Percentiles rank a stretch among this genome's conserved stretches.
Evolutionary conservation across 352 stramenopile species (phyloP).

Genomic region (Thalassiosira livingstoniorum): DNA sequence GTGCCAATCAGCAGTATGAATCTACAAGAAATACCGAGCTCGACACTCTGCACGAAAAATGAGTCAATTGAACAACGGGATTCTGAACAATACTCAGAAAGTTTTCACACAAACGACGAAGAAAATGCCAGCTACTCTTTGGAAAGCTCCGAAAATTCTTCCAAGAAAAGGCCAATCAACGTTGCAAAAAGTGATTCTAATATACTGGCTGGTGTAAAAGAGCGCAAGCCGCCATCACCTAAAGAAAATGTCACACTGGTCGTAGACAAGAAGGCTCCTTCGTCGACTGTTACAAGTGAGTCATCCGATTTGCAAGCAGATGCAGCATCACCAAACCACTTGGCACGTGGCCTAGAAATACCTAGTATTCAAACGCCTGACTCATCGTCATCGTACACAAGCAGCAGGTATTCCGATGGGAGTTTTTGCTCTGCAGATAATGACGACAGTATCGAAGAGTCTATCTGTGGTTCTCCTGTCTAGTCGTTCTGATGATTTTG

Average conservation of each 20-base stretch:
- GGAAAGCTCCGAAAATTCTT: no score
- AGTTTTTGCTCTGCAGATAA: conserved; percentile 25
- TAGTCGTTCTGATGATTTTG: no score
- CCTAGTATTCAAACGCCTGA: background rate
- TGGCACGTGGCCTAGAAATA: no score
- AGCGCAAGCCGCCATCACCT: no score
- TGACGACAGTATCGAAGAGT: no score
- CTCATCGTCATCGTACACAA: conserved; percentile 3
- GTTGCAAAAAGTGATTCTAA: background rate
- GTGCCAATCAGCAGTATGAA: background rate
- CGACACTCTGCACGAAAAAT: no score
- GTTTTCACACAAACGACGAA: conserved; percentile 12
- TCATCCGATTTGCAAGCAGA: background rate
- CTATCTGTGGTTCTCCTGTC: no score
- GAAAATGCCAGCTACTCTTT: background rate
- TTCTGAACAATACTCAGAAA: conserved; percentile 15
- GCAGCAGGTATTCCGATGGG: background rate
- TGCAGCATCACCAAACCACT: background rate
- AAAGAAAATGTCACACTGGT: no score
- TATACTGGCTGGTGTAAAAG: no score
- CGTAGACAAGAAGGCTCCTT: background rate
- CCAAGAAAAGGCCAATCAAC: background rate
- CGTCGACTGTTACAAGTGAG: background rate
- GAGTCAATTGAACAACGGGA: background rate
- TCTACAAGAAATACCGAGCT: background rate